Conservation (phyloP, 306 rosid genomes). For the Cucumis hystrix region DNA sequence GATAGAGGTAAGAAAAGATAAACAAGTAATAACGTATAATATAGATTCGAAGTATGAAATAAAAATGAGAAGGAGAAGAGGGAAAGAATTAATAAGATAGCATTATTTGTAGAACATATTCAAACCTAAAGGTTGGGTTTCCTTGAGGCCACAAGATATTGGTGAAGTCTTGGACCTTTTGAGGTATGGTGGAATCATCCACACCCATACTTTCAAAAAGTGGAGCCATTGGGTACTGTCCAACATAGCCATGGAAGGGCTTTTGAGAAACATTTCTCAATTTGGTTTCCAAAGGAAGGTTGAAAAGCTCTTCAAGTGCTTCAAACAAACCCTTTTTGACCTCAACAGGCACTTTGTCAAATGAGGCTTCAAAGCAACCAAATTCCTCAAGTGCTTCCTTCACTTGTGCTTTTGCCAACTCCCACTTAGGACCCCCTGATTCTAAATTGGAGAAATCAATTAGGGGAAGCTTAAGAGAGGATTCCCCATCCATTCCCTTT, state of each 20-base stretch:
- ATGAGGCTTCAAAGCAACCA: constrained; percentile 62
- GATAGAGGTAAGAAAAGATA: no score
- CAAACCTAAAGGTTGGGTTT: constrained; percentile 38
- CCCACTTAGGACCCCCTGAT: constrained; percentile 32
- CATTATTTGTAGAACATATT: no score
- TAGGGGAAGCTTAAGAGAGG: constrained; percentile 32
- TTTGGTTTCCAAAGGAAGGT: constrained; percentile 61
- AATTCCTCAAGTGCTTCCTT: constrained; percentile 36
- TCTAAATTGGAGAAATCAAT: constrained; percentile 33
- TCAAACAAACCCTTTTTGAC: constrained; percentile 22
- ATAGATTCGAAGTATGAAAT: no score
- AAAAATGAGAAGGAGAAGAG: no score
- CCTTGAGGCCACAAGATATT: constrained; percentile 45
- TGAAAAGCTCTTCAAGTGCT: constrained; percentile 36
- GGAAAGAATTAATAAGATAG: no score
- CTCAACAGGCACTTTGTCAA: constrained; percentile 29
- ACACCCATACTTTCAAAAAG: constrained; percentile 57
- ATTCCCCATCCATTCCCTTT: constrained; percentile 35
- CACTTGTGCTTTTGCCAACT: constrained; percentile 37
- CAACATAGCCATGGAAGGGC: constrained; percentile 57
- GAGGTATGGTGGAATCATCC: constrained; percentile 26
- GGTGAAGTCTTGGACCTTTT: constrained; percentile 27
- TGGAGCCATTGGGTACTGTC: constrained; percentile 47
- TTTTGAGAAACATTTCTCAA: constrained; percentile 30
- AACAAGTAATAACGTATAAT: no score